Base-by-base conservation (phyloP, 768 basidiomycete genomes). In the Lactarius akahatsu region DNA sequence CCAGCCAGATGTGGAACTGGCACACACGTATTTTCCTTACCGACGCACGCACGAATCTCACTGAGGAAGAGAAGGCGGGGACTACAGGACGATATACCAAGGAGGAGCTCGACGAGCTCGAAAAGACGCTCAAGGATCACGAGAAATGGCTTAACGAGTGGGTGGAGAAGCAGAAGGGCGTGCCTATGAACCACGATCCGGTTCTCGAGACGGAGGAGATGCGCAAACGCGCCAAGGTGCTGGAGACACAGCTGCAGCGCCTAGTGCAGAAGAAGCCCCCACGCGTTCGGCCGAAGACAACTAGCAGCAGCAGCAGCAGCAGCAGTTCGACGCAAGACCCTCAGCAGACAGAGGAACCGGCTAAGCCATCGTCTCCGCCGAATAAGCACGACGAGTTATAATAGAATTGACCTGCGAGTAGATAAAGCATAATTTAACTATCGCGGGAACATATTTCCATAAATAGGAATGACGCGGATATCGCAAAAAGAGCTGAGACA, bases 1-100 rank as follows among this genome's bases (percentile, higher is more conserved):
- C 83, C 77, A 87, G 85, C 65, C 91, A 92, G 74, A 89, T 86
- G 85, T 90, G 86, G 90, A 94, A 87, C 78, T 99, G 86, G 91
- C 89, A 83, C 77, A 91, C 86, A 65, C 88, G 82, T 18, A 76
- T 91, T n/a, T 99, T 98, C 88, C 82, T 97, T 34, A 78, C 81
- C 0, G 90, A 94, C 61, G 95, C 96, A 28, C 81, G 81, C 7
- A 74, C 81, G 64, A 96, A 96, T 76, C 77, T 90, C 54, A 92
- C 92, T 2, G 77, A 78, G 3, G 91, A 91, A 70, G 77, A 81
- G 16, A 80, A 81, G 11, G 82, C 80, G 0, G 88, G 82, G 5
- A 76, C 86, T 8, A 86, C 86, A 0, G 87, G 89, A 0, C 92
- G 91, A 74, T 97, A 90, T 86, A 95, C 94, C 0, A 74, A 80